phyloP scores from a whole-genome alignment of 2,329 filamentous ascomycete species.

The Trichoderma atrobrunneum region DNA sequence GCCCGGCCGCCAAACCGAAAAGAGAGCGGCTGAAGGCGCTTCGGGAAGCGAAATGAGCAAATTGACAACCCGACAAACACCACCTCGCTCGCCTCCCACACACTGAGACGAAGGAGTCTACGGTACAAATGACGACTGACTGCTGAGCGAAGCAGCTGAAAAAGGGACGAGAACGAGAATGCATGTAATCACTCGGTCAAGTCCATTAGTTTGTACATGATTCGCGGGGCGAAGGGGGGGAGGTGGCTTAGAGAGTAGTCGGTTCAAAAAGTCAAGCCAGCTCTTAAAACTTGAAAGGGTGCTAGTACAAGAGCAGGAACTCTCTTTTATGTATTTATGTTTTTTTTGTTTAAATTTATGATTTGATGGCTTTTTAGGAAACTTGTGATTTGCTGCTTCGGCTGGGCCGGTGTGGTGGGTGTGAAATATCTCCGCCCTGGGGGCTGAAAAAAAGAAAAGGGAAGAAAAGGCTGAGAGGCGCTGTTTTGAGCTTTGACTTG shows the following conservation, averaged over 20 bases:
- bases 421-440: not conserved
- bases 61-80: not conserved
- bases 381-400: not conserved
- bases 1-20: not conserved
- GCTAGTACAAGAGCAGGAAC: not conserved
- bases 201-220: not conserved
- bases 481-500: not conserved
- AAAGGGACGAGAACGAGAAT: not conserved
- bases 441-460: not conserved
- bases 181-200: not conserved
- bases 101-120: not conserved
- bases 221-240: not conserved
- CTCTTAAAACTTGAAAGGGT: not conserved
- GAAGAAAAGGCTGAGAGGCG: not conserved
- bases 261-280: not conserved
- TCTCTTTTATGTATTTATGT: not conserved
- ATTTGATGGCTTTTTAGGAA: not conserved
- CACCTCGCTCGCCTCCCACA: not conserved
- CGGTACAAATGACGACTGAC: not conserved
- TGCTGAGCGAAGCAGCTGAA: not conserved
- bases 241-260: not conserved
- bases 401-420: not conserved
- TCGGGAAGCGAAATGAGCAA: not conserved
- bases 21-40: not conserved
- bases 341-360: not conserved